Evolutionary conservation across 1,284 basidiomycete species (phyloP).

Genomic region (Malassezia dermatis): DNA sequence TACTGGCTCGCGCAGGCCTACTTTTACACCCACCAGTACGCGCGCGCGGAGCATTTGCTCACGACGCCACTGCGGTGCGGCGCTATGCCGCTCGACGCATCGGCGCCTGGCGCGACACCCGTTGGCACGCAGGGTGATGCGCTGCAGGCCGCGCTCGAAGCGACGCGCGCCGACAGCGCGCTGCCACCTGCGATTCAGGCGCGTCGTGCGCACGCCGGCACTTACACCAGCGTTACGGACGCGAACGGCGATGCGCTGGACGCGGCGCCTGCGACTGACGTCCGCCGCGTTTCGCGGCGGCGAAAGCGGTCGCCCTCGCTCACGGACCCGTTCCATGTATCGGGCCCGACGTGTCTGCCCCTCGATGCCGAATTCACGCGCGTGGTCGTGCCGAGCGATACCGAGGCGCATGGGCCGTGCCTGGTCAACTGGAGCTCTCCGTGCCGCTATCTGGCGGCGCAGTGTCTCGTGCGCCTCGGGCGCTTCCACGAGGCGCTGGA

Average conservation of each 20-base stretch:
- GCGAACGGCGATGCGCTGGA: background rate
- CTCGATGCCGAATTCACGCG: constrained; percentile 19
- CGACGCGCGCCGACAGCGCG: constrained; percentile 23
- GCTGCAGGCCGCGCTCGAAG: constrained; percentile 22
- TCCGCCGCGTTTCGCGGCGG: background rate
- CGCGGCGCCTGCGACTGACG: background rate
- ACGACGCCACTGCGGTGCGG: constrained; percentile 60
- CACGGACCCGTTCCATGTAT: constrained; percentile 3
- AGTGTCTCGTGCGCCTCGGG: constrained; percentile 83
- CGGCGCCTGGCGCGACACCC: background rate
- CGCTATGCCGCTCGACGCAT: constrained; percentile 13
- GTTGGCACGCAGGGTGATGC: constrained; percentile 22
- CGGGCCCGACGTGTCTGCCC: background rate
- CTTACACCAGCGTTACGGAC: background rate
- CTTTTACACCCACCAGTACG: constrained; percentile 88
- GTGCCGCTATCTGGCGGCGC: constrained; percentile 57
- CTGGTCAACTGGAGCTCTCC: constrained; percentile 37
- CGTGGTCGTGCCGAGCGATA: constrained; percentile 3
- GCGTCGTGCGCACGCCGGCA: background rate
- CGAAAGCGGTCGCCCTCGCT: constrained; percentile 11
- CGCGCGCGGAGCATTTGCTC: constrained; percentile 80
- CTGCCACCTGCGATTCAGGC: constrained; percentile 28
- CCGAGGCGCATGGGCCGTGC: constrained; percentile 21
- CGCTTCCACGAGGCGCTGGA: constrained; percentile 87
- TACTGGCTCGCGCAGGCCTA: constrained; percentile 98